phyloP scores from a whole-genome alignment of 23 red algal genomes.

The Gracilaria gracilis region DNA sequence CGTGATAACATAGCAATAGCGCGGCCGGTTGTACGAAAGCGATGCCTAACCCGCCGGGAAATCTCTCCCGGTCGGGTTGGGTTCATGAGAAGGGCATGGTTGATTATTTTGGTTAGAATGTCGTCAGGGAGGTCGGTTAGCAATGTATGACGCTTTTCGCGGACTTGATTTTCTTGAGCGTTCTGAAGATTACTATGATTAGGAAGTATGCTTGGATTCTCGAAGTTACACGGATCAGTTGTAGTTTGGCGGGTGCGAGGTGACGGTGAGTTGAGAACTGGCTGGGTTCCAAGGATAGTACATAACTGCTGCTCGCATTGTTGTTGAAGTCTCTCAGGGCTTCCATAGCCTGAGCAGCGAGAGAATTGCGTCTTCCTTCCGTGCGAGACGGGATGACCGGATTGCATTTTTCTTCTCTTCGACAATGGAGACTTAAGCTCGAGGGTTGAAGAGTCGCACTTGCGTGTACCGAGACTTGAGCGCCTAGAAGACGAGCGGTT shows the following conservation, averaged over 20 bases:
- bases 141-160: background rate
- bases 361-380: background rate
- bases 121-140: conserved; percentile 70
- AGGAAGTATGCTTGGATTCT: background rate
- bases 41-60: conserved; percentile 34
- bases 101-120: conserved; percentile 57
- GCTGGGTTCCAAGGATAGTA: background rate
- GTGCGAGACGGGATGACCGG: background rate
- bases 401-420: conserved; percentile 30
- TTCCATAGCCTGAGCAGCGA: background rate
- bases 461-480: background rate
- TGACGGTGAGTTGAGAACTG: background rate
- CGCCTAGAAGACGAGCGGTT: background rate
- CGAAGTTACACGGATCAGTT: background rate
- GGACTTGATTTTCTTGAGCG: background rate
- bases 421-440: background rate
- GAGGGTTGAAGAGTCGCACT: background rate
- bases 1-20: conserved; percentile 49
- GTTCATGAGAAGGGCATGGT: conserved; percentile 25
- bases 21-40: conserved; percentile 34
- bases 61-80: conserved; percentile 43
- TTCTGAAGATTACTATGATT: conserved; percentile 3
- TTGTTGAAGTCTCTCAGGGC: background rate
- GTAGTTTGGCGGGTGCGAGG: background rate
- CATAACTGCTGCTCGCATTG: background rate